Conservation (phyloP, 2,329 filamentous ascomycete genomes). For the Pezicula radicicola region DNA sequence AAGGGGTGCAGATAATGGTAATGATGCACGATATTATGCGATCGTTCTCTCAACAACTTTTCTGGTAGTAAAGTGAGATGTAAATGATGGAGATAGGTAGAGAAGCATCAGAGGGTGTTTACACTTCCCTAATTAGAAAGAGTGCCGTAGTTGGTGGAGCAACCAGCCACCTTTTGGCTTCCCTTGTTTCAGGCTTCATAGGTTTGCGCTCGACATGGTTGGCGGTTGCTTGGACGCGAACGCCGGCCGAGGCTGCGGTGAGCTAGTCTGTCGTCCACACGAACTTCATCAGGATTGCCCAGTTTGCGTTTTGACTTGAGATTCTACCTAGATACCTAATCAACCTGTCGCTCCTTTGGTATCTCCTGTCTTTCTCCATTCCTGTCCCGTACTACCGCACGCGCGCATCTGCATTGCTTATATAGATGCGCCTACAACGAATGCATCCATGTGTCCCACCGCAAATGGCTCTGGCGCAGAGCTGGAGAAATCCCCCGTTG, state of each 20-base stretch:
- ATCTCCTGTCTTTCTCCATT: background rate
- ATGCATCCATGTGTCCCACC: slow-evolving; percentile 31
- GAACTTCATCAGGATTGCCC: background rate
- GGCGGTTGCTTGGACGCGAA: too few species aligned
- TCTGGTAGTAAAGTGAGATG: too few species aligned
- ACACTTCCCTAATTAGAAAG: too few species aligned
- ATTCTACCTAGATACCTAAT: background rate
- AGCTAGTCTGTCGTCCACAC: background rate
- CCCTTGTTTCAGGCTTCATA: background rate
- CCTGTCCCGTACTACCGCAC: background rate
- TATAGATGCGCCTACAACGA: slow-evolving; percentile 22
- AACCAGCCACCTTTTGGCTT: background rate
- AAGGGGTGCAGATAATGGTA: slow-evolving; percentile 6
- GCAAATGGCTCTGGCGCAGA: slow-evolving; percentile 27
- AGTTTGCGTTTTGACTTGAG: background rate
- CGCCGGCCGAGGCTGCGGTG: background rate
- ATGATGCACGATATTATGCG: slow-evolving; percentile 9
- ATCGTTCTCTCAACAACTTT: background rate
- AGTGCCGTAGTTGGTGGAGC: background rate
- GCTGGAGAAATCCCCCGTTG: slow-evolving; percentile 26
- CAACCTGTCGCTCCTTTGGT: slow-evolving; percentile 20
- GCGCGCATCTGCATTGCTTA: slow-evolving; percentile 2
- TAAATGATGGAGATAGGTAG: background rate
- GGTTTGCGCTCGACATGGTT: too few species aligned
- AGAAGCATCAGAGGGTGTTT: background rate